Evolutionary conservation across 2,329 filamentous ascomycete species (phyloP).

Genomic region (Nectriaceae sp.): DNA sequence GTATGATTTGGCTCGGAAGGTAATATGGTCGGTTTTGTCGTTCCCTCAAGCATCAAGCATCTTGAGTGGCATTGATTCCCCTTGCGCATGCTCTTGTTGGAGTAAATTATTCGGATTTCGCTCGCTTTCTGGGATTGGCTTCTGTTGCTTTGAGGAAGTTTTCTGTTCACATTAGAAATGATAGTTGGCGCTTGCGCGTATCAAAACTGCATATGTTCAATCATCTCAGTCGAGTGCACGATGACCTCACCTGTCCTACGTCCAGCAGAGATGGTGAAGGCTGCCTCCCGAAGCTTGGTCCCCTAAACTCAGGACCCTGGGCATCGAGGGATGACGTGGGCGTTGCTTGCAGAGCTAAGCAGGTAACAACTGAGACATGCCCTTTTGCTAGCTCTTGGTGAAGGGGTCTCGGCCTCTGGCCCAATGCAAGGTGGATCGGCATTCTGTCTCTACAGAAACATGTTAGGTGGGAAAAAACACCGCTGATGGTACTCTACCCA

Average conservation of each 20-base stretch:
- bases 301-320: no score
- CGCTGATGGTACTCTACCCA: no score
- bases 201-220: no score
- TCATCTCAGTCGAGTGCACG: no score
- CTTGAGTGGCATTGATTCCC: conserved; percentile 15
- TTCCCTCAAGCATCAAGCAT: conserved; percentile 16
- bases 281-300: no score
- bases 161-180: conserved; percentile 13
- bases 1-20: conserved; percentile 20
- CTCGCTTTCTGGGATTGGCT: conserved; percentile 8
- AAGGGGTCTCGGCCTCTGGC: not conserved
- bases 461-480: no score
- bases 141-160: not conserved
- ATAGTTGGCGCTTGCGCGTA: conserved; percentile 15
- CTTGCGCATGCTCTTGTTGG: conserved; percentile 16
- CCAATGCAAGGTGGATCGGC: not conserved
- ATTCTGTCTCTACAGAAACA: no score
- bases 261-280: no score
- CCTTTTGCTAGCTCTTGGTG: not conserved
- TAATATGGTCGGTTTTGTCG: conserved; percentile 24
- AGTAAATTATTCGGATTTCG: conserved; percentile 19
- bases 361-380: not conserved
- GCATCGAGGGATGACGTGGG: no score
- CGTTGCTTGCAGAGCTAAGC: no score
- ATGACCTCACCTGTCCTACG: no score